Conservation (phyloP, 345 rosid genomes). For the Citrus maxima region DNA sequence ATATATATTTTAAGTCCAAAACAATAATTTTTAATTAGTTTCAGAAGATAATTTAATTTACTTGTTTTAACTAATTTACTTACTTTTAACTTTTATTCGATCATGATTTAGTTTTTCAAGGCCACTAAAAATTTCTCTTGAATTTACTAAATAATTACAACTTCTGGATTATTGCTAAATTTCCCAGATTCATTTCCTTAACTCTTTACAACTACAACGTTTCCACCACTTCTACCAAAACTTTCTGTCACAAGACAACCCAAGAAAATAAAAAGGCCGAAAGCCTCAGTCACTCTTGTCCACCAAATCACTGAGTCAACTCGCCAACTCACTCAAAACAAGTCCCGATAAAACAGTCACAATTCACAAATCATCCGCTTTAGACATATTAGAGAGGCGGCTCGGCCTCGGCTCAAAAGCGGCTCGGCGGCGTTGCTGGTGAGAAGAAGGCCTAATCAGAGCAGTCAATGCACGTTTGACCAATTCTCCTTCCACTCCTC, state of each 20-base stretch:
- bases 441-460: slow-evolving; percentile 58
- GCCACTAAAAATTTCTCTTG: too few relatives aligned
- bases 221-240: background rate
- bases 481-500: slow-evolving; percentile 67
- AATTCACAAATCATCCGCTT: slow-evolving; percentile 25
- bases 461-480: slow-evolving; percentile 55
- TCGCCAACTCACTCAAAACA: background rate
- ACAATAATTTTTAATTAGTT: too few relatives aligned
- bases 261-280: background rate
- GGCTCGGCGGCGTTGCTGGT: slow-evolving; percentile 48
- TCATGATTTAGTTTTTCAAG: too few relatives aligned
- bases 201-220: background rate
- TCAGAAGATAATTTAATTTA: too few relatives aligned
- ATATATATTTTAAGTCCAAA: too few relatives aligned
- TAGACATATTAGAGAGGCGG: slow-evolving; percentile 45
- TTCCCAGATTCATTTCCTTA: background rate
- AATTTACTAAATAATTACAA: background rate
- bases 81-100: too few relatives aligned
- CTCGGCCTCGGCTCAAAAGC: slow-evolving; percentile 45
- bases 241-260: background rate
- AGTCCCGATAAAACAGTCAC: background rate
- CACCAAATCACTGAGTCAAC: background rate
- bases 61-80: too few relatives aligned
- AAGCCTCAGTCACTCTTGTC: background rate
- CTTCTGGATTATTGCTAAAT: background rate